Evolutionary conservation across 805 yeast genomes (phyloP), one percentile per base, ranked within the genome.

Genomic region (Blastobotrys chiropterorum): DNA sequence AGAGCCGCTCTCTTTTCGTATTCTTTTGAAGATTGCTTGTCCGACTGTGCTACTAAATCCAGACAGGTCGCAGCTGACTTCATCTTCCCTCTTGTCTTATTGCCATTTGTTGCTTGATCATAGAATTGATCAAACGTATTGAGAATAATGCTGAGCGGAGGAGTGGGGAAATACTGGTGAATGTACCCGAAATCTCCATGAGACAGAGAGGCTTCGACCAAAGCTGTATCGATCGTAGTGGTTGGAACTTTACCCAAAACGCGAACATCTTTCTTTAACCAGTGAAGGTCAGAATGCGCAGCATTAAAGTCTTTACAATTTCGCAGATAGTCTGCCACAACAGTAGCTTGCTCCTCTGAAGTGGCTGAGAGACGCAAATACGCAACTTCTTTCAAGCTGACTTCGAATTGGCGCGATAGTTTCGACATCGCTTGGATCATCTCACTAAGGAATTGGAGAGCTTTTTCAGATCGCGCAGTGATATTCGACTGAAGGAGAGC

Each of bases 31-130:
- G 48, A 31, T 2, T 44, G 30, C 11, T 20, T 13, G 20, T 47
- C 17, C 7, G 43, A 20, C 22, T 51, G 49, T 22, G 55, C 52
- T 5, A 62, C 47, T 21, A 64, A 30, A 6, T 50, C 56, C 21
- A 64, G 49, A 19, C 65, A 62, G 2, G 58, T 62, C 19, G 60
- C 55, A 0, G 77, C 77, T 39, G 69, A 69, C 30, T 60, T 62
- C 63, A 76, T 65, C 17, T 70, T 71, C 3, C 76, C 76, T 49
- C 73, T 62, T 2, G 66, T 57, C 22, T 62, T 60, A 21, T 68
- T 63, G 3, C 78, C 75, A 56, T 70, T 74, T 1, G 77, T 60
- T 0, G 79, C 77, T 34, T 59, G 61, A 47, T 75, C 74, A 56
- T 69, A 75, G 50, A 71, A 72, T 34, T 66, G 64, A 72, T 78